A percentile compares a stretch with the other conserved stretches of the same genome.
Conservation (phyloP, 768 basidiomycete genomes). For the Hortiboletus flavorubellus region DNA sequence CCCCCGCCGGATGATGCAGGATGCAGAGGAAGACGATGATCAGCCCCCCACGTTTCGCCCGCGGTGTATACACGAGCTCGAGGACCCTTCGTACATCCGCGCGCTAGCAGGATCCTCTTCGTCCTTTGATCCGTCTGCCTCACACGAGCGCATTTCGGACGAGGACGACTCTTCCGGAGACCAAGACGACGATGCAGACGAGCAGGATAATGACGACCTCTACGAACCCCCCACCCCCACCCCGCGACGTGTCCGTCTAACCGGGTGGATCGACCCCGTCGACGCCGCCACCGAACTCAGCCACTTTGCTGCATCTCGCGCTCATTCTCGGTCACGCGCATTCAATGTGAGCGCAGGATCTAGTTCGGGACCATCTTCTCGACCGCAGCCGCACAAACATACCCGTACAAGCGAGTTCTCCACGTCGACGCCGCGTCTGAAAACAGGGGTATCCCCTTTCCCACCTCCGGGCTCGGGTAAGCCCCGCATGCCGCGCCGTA, state of each 20-base stretch:
- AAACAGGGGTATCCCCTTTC: neutral
- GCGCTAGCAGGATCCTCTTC: constrained; percentile 8
- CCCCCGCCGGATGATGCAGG: constrained; percentile 26
- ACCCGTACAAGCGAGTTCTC: neutral
- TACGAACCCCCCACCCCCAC: constrained; percentile 21
- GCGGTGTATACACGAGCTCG: constrained; percentile 56
- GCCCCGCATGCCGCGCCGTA: neutral
- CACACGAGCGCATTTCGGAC: neutral
- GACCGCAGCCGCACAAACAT: neutral
- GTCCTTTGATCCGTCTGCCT: constrained; percentile 1
- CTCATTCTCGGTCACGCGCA: neutral
- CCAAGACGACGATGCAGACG: neutral
- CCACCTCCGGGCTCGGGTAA: neutral
- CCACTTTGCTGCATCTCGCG: constrained; percentile 41
- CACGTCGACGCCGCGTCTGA: neutral
- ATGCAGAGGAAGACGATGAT: constrained; percentile 30
- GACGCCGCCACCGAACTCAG: constrained; percentile 52
- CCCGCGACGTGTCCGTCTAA: constrained; percentile 40
- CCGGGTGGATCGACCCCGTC: constrained; percentile 53
- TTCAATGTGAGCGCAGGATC: neutral
- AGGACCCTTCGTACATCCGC: constrained; percentile 31
- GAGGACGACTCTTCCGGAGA: neutral
- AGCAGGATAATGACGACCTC: constrained; percentile 12
- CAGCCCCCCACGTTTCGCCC: constrained; percentile 28
- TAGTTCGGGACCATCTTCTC: neutral